A percentile compares a stretch with the other conserved stretches of the same genome.
Evolutionary conservation across 2,329 filamentous ascomycete genomes (phyloP).

Genomic region (Clonostachys chloroleuca): DNA sequence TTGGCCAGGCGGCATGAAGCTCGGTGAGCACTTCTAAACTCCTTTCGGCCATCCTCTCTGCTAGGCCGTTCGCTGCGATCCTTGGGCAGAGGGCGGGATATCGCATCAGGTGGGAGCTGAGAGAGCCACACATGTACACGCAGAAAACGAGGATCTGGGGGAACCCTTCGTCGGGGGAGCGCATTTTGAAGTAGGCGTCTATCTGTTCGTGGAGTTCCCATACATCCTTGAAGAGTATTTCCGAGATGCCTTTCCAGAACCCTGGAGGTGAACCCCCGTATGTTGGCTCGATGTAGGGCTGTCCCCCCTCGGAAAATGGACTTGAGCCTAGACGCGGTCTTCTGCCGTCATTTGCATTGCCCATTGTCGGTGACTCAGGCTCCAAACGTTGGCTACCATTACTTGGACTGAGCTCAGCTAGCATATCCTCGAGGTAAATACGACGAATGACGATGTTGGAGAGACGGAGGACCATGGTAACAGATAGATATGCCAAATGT

Average conservation of each 20-base stretch:
- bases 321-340: too few relatives aligned
- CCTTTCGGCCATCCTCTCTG: slow-evolving; percentile 15
- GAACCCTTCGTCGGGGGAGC: slow-evolving; percentile 18
- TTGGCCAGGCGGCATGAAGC: slow-evolving; percentile 16
- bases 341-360: too few relatives aligned
- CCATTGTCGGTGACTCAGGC: too few relatives aligned
- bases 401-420: slow-evolving; percentile 6
- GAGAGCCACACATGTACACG: slow-evolving; percentile 30
- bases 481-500: slow-evolving; percentile 27
- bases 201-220: slow-evolving; percentile 27
- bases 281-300: too few relatives aligned
- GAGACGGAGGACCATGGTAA: slow-evolving; percentile 25
- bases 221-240: slow-evolving; percentile 26
- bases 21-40: slow-evolving; percentile 14
- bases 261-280: background rate
- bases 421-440: slow-evolving; percentile 23
- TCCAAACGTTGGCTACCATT: background rate
- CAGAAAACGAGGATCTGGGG: slow-evolving; percentile 31
- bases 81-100: slow-evolving; percentile 18
- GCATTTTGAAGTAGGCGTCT: slow-evolving; percentile 19
- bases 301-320: too few relatives aligned
- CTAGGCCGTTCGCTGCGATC: slow-evolving; percentile 8
- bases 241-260: slow-evolving; percentile 19
- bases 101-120: slow-evolving; percentile 22
- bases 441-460: slow-evolving; percentile 27